Base-by-base conservation (phyloP, 192 early-diverging fungal species). In the Phlyctochytrium arcticum region DNA sequence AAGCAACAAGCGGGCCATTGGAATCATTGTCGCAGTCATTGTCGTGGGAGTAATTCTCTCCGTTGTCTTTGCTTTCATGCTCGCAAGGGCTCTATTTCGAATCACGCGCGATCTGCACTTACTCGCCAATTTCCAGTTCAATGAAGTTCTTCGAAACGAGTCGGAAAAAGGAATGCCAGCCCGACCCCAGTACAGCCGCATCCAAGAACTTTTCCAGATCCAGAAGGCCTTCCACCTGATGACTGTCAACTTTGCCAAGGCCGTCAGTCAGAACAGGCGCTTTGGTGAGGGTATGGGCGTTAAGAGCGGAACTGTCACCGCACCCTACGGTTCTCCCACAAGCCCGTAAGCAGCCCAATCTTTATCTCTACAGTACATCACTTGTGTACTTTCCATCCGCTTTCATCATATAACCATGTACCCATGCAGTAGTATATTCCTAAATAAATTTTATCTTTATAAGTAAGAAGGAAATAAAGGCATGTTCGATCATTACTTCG, bases 251-350 rank as follows among this genome's bases (percentile, higher is more conserved):
- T 60, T 60, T 27, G 58, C 58, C 42, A 48, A n/a, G 12, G 58
- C 58, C 42, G 58, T 60, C 30, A 48, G 37, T 7, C 58, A 60
- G 35, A 57, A 57, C 55, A 60, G 27, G 42, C 58, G 58, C 10
- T 60, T 60, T 48, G 55, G 55, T 15, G 55, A 57, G n/a, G 6
- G 49, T 7, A 23, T n/a, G n/a, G n/a, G n/a, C n/a, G n/a, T n/a
- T n/a, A n/a, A n/a, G n/a, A n/a, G n/a, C n/a, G n/a, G n/a, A n/a
- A n/a, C n/a, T n/a, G n/a, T n/a, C n/a, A n/a, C n/a, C n/a, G n/a
- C n/a, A n/a, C n/a, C n/a, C n/a, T n/a, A n/a, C n/a, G n/a, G n/a
- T n/a, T n/a, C n/a, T n/a, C n/a, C n/a, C n/a, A n/a, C n/a, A n/a
- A n/a, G n/a, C n/a, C n/a, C n/a, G n/a, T n/a, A n/a, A n/a, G n/a